These are phyloP conservation scores for Coniochaeta hoffmannii DNA, from an alignment of 2,329 filamentous ascomycete genomes.

Conservation along the genomic window DNA sequence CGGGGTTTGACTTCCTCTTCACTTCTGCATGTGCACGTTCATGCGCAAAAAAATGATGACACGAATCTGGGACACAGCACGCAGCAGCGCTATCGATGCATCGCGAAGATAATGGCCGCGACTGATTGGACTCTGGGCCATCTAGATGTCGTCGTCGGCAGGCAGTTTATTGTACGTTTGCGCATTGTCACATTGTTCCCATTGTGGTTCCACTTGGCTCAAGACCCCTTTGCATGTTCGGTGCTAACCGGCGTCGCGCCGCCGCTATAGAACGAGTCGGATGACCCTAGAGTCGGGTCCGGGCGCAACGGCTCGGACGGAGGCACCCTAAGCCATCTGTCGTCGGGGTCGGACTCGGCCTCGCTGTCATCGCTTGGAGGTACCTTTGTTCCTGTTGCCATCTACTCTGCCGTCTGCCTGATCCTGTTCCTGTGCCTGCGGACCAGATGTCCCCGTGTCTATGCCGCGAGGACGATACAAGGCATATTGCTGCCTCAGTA, in stretches of 20 bases:
- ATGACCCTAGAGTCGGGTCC: slow-evolving; percentile 35
- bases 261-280: slow-evolving; percentile 16
- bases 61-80: background rate
- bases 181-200: background rate
- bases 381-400: slow-evolving; percentile 46
- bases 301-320: slow-evolving; percentile 31
- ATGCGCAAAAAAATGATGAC: background rate
- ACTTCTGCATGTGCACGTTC: background rate
- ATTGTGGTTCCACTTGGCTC: background rate
- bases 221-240: background rate
- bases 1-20: background rate
- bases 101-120: background rate
- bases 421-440: slow-evolving; percentile 42
- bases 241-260: background rate
- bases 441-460: slow-evolving; percentile 41
- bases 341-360: slow-evolving; percentile 27
- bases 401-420: slow-evolving; percentile 41
- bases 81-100: background rate
- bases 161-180: background rate
- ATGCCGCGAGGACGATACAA: slow-evolving; percentile 46
- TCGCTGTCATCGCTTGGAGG: slow-evolving; percentile 34
- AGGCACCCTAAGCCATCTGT: slow-evolving; percentile 27
- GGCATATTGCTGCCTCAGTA: slow-evolving; percentile 42
- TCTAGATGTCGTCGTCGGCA: background rate
- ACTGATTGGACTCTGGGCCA: slow-evolving; percentile 1